Base-by-base conservation (phyloP, 306 rosid species). In the Cyclanthera cordifolia region DNA sequence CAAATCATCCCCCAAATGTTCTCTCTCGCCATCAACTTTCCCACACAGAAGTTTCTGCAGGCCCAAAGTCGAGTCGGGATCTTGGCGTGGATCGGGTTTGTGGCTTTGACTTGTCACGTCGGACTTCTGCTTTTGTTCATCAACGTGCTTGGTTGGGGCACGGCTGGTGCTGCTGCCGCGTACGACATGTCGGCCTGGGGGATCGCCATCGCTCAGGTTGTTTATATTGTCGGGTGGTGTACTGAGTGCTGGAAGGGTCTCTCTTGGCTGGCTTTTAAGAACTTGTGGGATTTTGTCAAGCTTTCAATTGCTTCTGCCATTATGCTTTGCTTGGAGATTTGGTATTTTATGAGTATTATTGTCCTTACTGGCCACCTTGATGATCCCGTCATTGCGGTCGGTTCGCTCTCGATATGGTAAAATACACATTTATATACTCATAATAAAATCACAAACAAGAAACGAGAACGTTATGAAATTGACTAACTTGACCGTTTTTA, bases 301-400 rank as follows among this genome's bases (percentile, higher is more conserved):
- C 82, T 94, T 50, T 94, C 97, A 51, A 25, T 90, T 50, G 99
- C 97, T 76, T 94, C 99, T 1, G 99, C 99, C 1, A 17, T 94
- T 17, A 94, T 94, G 99, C 88, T 94, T 76, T 94, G 99, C 77
- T 59, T 94, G 3, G 99, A 94, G 82, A 78, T 94, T 72, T 94
- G 99, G 99, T 94, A 94, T 72, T 87, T 94, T 34, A 94, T 94
- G 99, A 86, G 91, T 68, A 90, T 94, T 70, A 90, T 86, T 76
- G 97, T 90, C 53, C 96, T 94, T 73, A 94, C 97, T 16, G 99
- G 99, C 43, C 99, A 90, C 74, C 91, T 94, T 17, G 96, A 88
- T 4, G 74, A 94, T 67, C 95, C 99, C 5, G 20, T 94, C 8
- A 88, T 94, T 74, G 95, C 99, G 10, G 90, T 94, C 70, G 99